Base-by-base conservation (phyloP, 2,329 filamentous ascomycete genomes). In the Lizonia empirigonia region DNA sequence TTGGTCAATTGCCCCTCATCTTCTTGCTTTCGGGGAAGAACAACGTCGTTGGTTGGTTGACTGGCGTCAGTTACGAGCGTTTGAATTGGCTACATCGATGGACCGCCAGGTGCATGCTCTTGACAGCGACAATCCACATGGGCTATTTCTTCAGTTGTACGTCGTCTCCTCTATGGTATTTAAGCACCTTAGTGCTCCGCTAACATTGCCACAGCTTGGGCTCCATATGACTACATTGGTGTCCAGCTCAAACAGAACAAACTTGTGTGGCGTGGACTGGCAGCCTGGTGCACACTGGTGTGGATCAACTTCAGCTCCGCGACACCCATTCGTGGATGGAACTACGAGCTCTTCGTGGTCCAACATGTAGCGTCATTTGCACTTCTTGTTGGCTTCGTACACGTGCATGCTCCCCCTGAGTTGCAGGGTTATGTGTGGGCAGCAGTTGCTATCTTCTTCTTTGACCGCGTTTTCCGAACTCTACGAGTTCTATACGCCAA, bases 81-180 rank as follows among this genome's bases (percentile, higher is more conserved):
- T 75, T 90, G 50, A 89, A 88, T 67, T 90, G 87, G 87, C 72
- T 89, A 44, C 87, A 90, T 63, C 81, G 87, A 53, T 90, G 87
- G 87, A 82, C 86, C 8, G 85, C 84, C 3, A 80, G 87, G 51
- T 87, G 85, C 47, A 82, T 90, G 74, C 80, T 90, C 27, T 74
- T 89, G 13, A 88, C 85, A 0, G 83, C 83, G 1, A 85, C 85
- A 1, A 79, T 89, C 3, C 87, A 90, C 61, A 86, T 88, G 53
- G 87, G 83, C 60, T 83, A 87, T 68, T 90, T 89, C 68, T 85
- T 85, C 72, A 58, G 58, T 44, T 39, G 47, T 52, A 50, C 1
- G 51, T 39, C 13, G 6, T 7, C 6, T 12, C 24, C 5, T 33
- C 12, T 10, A 5, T n/a, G 20, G 22, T 1, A 22, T n/a, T 5